These are phyloP conservation scores for Clavulina sp. DNA, from an alignment of 768 basidiomycete species.

Conservation along the genomic window DNA sequence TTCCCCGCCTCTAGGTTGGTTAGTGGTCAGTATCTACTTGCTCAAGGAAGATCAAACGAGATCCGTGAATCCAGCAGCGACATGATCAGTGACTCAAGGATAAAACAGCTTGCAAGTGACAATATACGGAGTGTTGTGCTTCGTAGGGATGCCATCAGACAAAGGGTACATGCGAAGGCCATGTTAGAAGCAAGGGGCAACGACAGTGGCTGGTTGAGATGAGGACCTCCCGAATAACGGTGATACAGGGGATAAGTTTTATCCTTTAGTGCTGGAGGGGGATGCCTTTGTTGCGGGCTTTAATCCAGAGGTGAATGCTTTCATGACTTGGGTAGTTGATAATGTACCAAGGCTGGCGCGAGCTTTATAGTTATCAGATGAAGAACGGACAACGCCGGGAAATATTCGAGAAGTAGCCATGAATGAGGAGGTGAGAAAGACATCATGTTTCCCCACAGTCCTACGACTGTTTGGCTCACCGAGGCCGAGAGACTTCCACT, in stretches of 20 bases:
- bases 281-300: background rate
- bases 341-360: conserved; percentile 12
- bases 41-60: background rate
- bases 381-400: background rate
- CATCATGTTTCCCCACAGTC: too few species aligned
- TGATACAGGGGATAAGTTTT: background rate
- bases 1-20: too few species aligned
- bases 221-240: conserved; percentile 9
- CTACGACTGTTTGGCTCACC: too few species aligned
- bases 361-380: conserved; percentile 4
- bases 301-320: conserved; percentile 4
- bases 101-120: conserved; percentile 12
- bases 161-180: conserved; percentile 25
- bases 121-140: conserved; percentile 25
- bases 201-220: conserved; percentile 20
- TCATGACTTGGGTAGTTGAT: conserved; percentile 5
- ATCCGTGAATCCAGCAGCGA: background rate
- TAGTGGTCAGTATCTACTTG: background rate
- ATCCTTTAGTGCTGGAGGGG: background rate
- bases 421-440: background rate
- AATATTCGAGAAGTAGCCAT: background rate
- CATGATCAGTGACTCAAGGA: background rate
- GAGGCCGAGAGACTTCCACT: background rate
- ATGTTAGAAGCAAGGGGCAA: conserved; percentile 26
- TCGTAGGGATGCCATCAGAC: conserved; percentile 16